Evolutionary conservation across 768 basidiomycete genomes (phyloP), one percentile per base, ranked within the genome.

Genomic region (Stropharia rugosoannulata): DNA sequence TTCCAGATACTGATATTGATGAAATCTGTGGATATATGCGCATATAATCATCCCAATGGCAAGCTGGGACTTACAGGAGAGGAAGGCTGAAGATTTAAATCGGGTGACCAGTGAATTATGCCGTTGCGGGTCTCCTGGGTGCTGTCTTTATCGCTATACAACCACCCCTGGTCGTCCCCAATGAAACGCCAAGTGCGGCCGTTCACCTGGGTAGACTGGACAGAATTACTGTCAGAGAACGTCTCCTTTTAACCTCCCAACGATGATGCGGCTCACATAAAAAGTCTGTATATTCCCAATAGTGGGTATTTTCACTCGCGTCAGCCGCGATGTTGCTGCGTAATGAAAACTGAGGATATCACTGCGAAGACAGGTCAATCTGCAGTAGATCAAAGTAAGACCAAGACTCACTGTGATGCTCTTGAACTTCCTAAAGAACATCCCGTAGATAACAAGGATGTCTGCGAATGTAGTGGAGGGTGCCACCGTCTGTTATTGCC

Each of bases 151-250:
- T 63, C 55, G 19, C 56, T 66, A 49, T 67, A 82, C 27, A 84
- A 60, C 81, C 82, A 84, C 25, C 84, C 84, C 45, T 64, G 62
- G 51, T 73, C 67, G 46, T 86, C 83, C 1, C 84, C 84, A n/a
- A 77, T 65, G 56, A 83, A 77, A 19, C 68, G 69, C 58, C 68
- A 75, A 4, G 41, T 49, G 32, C 56, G 63, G 15, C 70, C 77
- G 37, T 67, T 56, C 38, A 74, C 50, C 16, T 51, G 63, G 35
- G 72, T 66, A 19, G 74, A 65, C 79, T 80, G 56, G 15, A 36
- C 15, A 10, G 12, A 25, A 25, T 45, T 45, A 12, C 7, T 4
- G 7, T 19, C 13, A 4, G 45, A 27, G 15, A 9, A 5, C 11
- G 12, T n/a, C 40, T 6, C 6, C 1, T 6, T 38, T n/a, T 18